phyloP scores from a whole-genome alignment of 1,284 basidiomycete genomes.

The Phellinidium pouzarii region DNA sequence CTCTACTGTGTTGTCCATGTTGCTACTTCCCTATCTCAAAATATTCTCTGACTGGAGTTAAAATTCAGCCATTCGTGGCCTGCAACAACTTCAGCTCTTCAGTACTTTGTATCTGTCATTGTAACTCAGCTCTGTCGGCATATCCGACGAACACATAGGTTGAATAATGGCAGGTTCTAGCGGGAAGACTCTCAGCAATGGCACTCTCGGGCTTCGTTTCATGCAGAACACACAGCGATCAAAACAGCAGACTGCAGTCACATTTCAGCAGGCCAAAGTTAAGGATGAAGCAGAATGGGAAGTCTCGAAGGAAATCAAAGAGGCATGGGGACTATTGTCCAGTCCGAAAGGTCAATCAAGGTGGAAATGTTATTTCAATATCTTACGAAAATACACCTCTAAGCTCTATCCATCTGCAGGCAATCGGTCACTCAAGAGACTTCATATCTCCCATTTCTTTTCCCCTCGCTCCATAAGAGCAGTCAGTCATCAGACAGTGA shows the following conservation, averaged over 20 bases:
- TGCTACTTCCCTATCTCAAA: not conserved
- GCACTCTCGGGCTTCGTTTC: slow-evolving; percentile 63
- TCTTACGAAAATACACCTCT: not conserved
- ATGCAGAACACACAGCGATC: slow-evolving; percentile 68
- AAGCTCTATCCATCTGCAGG: slow-evolving; percentile 20
- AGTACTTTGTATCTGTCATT: too few species aligned
- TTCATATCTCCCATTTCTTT: slow-evolving; percentile 69
- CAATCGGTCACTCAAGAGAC: slow-evolving; percentile 46
- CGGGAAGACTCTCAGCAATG: slow-evolving; percentile 54
- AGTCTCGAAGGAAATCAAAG: slow-evolving; percentile 46
- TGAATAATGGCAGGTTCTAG: not conserved
- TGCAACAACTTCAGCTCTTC: too few species aligned
- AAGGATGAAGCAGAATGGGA: slow-evolving; percentile 68
- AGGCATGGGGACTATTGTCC: slow-evolving; percentile 47
- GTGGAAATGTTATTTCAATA: slow-evolving; percentile 18
- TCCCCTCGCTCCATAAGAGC: slow-evolving; percentile 30
- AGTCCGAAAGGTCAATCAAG: slow-evolving; percentile 28
- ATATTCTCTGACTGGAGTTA: not conserved
- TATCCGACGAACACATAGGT: not conserved
- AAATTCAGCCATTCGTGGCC: too few species aligned
- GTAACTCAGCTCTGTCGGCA: too few species aligned
- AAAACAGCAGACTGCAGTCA: slow-evolving; percentile 44
- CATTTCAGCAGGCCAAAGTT: slow-evolving; percentile 49
- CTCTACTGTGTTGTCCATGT: not conserved
- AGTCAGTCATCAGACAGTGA: slow-evolving; percentile 18